Conservation (phyloP, 176 grass and related monocot genomes). For the Aegilops longissima region DNA sequence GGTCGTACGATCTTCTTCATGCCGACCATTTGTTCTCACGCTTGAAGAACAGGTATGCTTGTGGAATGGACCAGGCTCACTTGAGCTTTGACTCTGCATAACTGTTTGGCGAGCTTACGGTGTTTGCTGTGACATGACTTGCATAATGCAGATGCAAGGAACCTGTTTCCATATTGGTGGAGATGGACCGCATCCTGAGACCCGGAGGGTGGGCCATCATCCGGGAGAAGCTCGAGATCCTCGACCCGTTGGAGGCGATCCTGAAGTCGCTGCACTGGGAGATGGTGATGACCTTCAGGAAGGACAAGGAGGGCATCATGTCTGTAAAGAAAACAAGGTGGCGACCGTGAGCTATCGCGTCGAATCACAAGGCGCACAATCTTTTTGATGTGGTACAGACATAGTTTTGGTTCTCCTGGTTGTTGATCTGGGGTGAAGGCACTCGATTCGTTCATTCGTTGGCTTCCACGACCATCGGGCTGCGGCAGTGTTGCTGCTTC, state of each 20-base stretch:
- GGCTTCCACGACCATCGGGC: not conserved
- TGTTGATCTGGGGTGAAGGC: slow-evolving; percentile 24
- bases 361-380: too few relatives aligned
- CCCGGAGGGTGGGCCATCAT: slow-evolving; percentile 92
- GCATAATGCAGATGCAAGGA: slow-evolving; percentile 74
- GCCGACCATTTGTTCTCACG: slow-evolving; percentile 92
- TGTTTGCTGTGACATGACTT: not conserved
- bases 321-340: slow-evolving; percentile 78
- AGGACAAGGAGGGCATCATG: slow-evolving; percentile 83
- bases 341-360: slow-evolving; percentile 47
- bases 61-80: not conserved
- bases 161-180: slow-evolving; percentile 70
- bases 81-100: not conserved
- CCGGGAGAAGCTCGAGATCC: slow-evolving; percentile 72
- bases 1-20: slow-evolving; percentile 93
- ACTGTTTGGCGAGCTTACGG: not conserved
- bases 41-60: slow-evolving; percentile 75
- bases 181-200: slow-evolving; percentile 93
- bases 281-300: slow-evolving; percentile 77
- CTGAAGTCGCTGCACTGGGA: slow-evolving; percentile 90
- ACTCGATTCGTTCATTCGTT: slow-evolving; percentile 35
- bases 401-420: not conserved
- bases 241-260: slow-evolving; percentile 76
- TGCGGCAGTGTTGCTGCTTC: not conserved
- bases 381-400: slow-evolving; percentile 18